Evolutionary conservation across 305 asterid species (phyloP).

Genomic region (Fraxinus greggii): DNA sequence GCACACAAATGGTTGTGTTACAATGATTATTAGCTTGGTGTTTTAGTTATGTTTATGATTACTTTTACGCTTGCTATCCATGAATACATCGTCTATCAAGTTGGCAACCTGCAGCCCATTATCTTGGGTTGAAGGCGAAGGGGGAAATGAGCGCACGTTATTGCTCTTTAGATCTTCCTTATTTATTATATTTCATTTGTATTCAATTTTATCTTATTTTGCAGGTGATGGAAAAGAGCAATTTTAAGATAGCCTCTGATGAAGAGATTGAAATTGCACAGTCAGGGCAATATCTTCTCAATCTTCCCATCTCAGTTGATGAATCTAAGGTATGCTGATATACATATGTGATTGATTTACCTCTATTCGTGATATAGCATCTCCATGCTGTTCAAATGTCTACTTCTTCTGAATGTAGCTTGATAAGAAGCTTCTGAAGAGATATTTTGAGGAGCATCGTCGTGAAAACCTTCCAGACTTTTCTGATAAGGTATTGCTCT

Average conservation of each 20-base stretch:
- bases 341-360: background rate
- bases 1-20: background rate
- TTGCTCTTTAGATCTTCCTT: slow-evolving; percentile 12
- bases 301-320: slow-evolving; percentile 92
- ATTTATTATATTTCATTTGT: slow-evolving; percentile 6
- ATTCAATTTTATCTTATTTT: slow-evolving; percentile 11
- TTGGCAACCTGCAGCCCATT: slow-evolving; percentile 8
- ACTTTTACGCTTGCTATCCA: background rate
- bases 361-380: background rate
- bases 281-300: slow-evolving; percentile 90
- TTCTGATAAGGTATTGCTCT: slow-evolving; percentile 73
- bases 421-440: slow-evolving; percentile 76
- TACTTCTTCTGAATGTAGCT: slow-evolving; percentile 57
- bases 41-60: background rate
- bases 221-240: slow-evolving; percentile 93
- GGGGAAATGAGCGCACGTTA: background rate
- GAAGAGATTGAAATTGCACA: slow-evolving; percentile 90
- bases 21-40: background rate
- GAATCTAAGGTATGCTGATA: slow-evolving; percentile 69
- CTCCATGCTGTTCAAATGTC: slow-evolving; percentile 21
- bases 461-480: slow-evolving; percentile 82
- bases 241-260: slow-evolving; percentile 78
- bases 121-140: slow-evolving; percentile 15
- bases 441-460: slow-evolving; percentile 69
- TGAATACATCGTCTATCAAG: background rate